Evolutionary conservation across 805 yeast genomes (phyloP).

Genomic region (Wickerhamiella sergipiensis): DNA sequence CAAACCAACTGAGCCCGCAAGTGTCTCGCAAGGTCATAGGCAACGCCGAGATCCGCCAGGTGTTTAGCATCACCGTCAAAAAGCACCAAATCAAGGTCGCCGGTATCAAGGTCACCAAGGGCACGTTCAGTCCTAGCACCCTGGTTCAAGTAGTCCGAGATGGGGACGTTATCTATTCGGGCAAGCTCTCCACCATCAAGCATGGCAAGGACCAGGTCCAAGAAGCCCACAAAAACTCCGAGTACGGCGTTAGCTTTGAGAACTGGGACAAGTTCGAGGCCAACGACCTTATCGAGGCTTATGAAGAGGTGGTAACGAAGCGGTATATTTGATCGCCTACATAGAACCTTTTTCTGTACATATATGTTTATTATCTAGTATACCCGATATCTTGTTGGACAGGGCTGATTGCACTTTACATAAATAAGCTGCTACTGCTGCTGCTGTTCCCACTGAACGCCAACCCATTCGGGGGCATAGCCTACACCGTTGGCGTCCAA

Average conservation of each 20-base stretch:
- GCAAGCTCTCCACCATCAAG: slow-evolving; percentile 58
- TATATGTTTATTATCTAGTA: neutral
- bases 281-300: slow-evolving; percentile 65
- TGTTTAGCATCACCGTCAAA: slow-evolving; percentile 55
- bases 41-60: slow-evolving; percentile 53
- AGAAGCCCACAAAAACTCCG: slow-evolving; percentile 73
- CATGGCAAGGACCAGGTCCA: slow-evolving; percentile 66
- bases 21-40: slow-evolving; percentile 53
- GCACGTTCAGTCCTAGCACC: slow-evolving; percentile 48
- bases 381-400: too few relatives aligned
- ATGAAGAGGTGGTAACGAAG: slow-evolving; percentile 49
- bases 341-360: neutral
- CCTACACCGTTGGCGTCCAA: slow-evolving; percentile 59
- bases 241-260: slow-evolving; percentile 73
- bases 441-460: slow-evolving; percentile 67
- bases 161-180: slow-evolving; percentile 36
- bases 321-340: slow-evolving; percentile 25
- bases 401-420: too few relatives aligned
- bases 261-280: slow-evolving; percentile 51
- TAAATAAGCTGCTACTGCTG: neutral
- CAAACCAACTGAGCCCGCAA: slow-evolving; percentile 47
- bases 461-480: slow-evolving; percentile 66
- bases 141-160: slow-evolving; percentile 44
- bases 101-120: slow-evolving; percentile 70
- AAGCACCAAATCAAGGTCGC: slow-evolving; percentile 48